Conservation (phyloP, 768 basidiomycete species). For the Strobilomyces confusus region DNA sequence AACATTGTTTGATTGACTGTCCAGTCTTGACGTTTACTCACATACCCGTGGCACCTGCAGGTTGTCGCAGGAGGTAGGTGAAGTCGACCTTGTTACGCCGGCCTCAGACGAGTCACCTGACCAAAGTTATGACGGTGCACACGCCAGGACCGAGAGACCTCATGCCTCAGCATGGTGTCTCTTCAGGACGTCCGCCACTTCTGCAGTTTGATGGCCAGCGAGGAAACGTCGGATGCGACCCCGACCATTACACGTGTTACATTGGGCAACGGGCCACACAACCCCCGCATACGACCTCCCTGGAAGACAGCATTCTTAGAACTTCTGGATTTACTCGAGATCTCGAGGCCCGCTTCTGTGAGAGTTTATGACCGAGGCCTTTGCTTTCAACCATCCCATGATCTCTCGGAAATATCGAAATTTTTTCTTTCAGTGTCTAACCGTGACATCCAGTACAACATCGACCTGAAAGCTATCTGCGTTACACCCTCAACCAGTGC, state of each 20-base stretch:
- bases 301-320: conserved; percentile 12
- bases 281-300: not conserved
- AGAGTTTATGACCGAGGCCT: not conserved
- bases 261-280: not conserved
- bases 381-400: not conserved
- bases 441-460: not conserved
- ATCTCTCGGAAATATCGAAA: not conserved
- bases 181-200: too few species aligned
- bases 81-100: too few species aligned
- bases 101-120: too few species aligned
- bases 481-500: not conserved
- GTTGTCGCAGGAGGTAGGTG: too few species aligned
- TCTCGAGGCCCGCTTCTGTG: not conserved
- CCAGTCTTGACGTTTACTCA: too few species aligned
- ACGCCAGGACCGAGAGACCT: too few species aligned
- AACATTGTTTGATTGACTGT: too few species aligned
- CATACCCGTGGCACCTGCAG: too few species aligned
- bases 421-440: not conserved
- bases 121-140: too few species aligned
- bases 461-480: not conserved
- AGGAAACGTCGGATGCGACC: not conserved
- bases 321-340: conserved; percentile 3
- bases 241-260: conserved; percentile 7
- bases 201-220: conserved; percentile 4
- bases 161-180: too few species aligned